Evolutionary conservation across 83 land plant species (phyloP).

Genomic region (Thuja plicata): DNA sequence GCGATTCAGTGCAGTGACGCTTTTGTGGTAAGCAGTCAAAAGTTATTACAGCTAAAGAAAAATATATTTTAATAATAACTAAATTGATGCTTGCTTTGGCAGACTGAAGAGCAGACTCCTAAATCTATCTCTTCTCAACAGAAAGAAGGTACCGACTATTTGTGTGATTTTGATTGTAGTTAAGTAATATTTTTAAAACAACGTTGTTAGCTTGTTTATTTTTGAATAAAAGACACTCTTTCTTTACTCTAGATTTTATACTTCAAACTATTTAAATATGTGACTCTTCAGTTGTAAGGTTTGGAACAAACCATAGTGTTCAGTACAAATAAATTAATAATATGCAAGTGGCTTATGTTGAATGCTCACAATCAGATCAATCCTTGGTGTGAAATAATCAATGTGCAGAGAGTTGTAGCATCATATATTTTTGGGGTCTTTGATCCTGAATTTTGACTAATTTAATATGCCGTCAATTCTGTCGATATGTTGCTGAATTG

Average conservation of each 20-base stretch:
- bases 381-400: neutral
- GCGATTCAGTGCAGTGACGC: slow-evolving; percentile 45
- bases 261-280: neutral
- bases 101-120: slow-evolving; percentile 13
- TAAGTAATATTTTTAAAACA: neutral
- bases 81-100: neutral
- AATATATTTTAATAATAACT: neutral
- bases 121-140: neutral
- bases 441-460: neutral
- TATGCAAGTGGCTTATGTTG: neutral
- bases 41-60: neutral
- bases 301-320: neutral
- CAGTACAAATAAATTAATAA: neutral
- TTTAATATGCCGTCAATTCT: neutral
- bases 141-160: neutral
- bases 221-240: neutral
- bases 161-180: neutral
- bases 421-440: neutral
- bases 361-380: neutral
- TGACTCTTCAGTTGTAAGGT: neutral
- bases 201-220: neutral
- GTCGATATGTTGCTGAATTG: neutral
- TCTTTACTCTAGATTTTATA: neutral
- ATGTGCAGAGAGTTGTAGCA: neutral
- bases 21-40: slow-evolving; percentile 15